Conservation (phyloP, 177 flowering plant species). For the Vitis hybrid region DNA sequence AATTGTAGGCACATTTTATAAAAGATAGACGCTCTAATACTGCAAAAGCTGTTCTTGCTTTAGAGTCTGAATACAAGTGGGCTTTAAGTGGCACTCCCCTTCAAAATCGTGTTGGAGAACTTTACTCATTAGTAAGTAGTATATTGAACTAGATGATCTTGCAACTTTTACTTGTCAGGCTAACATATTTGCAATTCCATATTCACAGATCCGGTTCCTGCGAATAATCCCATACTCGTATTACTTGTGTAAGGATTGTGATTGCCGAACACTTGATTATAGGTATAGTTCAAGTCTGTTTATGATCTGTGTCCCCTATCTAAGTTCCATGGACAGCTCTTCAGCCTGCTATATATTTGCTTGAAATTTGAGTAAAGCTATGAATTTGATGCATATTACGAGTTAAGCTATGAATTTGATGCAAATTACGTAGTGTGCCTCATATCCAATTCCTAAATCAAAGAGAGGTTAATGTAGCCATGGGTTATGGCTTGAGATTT, state of each 20-base stretch:
- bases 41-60: conserved; percentile 78
- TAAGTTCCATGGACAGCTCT: conserved; percentile 4
- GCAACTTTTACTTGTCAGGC: neutral
- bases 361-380: no score
- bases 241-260: conserved; percentile 90
- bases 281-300: conserved; percentile 37
- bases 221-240: conserved; percentile 79
- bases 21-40: conserved; percentile 83
- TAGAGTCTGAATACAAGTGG: conserved; percentile 86
- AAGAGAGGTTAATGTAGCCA: no score
- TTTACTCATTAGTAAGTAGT: conserved; percentile 76
- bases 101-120: conserved; percentile 96
- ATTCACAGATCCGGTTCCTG: conserved; percentile 79
- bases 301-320: neutral
- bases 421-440: no score
- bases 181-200: conserved; percentile 16
- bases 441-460: no score
- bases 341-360: neutral
- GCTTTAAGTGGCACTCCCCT: conserved; percentile 97
- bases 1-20: conserved; percentile 77
- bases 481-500: no score
- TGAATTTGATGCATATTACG: no score
- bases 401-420: no score
- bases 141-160: neutral
- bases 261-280: conserved; percentile 79